Percentiles rank a stretch among this genome's conserved stretches.
phyloP scores from a whole-genome alignment of 2,329 filamentous ascomycete species.

The Herpotrichia juniperi region DNA sequence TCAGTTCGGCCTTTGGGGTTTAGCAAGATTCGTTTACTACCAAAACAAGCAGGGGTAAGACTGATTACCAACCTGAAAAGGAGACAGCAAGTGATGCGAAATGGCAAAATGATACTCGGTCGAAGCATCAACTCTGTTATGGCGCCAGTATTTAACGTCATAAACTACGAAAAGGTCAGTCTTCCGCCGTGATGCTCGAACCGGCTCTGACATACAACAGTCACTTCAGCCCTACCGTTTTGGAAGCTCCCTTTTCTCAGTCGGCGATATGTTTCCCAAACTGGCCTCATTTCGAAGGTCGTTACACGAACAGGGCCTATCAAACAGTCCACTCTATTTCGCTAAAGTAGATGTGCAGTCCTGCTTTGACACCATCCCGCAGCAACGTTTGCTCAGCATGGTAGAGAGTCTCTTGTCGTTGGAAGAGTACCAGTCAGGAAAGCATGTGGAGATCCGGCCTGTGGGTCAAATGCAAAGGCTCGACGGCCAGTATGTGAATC shows the following conservation, averaged over 20 bases:
- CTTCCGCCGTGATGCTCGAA: not conserved
- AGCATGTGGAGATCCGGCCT: conserved; percentile 74
- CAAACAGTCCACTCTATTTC: conserved; percentile 70
- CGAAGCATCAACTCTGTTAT: conserved; percentile 74
- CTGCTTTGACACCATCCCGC: conserved; percentile 95
- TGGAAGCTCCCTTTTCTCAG: conserved; percentile 81
- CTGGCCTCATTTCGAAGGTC: conserved; percentile 71
- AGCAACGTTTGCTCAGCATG: conserved; percentile 72
- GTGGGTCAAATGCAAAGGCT: conserved; percentile 41
- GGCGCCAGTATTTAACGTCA: conserved; percentile 73
- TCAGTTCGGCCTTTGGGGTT: conserved; percentile 71
- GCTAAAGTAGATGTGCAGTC: conserved; percentile 90
- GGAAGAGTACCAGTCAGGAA: conserved; percentile 71
- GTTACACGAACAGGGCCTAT: conserved; percentile 46
- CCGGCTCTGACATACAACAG: conserved; percentile 26
- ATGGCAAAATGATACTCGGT: conserved; percentile 62
- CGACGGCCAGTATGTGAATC: conserved; percentile 34
- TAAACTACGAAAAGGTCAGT: conserved; percentile 78
- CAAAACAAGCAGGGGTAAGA: conserved; percentile 77
- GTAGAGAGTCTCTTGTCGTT: conserved; percentile 64
- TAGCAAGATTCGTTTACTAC: conserved; percentile 79
- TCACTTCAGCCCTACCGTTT: conserved; percentile 59
- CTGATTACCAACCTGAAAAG: conserved; percentile 87
- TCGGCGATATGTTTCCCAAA: conserved; percentile 77
- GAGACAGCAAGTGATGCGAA: conserved; percentile 59